Evolutionary conservation across 768 basidiomycete genomes (phyloP).

Genomic region (Hygrophoropsis aurantiaca): DNA sequence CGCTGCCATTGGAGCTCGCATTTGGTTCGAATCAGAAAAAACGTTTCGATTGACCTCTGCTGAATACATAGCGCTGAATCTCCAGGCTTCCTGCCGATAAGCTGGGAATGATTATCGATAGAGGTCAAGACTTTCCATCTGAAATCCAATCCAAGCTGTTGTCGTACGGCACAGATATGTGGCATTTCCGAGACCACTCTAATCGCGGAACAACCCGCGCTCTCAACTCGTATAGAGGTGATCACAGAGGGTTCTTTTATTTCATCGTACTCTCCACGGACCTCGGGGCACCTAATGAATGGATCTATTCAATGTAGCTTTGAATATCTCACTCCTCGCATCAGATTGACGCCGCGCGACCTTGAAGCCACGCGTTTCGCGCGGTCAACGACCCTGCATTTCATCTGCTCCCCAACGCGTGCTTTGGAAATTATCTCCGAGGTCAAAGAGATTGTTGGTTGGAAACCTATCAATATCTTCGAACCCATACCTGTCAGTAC

Average conservation of each 20-base stretch:
- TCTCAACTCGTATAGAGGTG: constrained; percentile 73
- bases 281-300: constrained; percentile 7
- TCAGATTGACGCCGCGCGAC: constrained; percentile 72
- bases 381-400: constrained; percentile 62
- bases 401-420: constrained; percentile 80
- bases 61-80: background rate
- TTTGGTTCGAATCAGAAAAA: constrained; percentile 52
- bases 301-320: constrained; percentile 48
- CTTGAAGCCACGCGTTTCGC: constrained; percentile 53
- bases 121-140: constrained; percentile 72
- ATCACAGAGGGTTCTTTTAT: constrained; percentile 58
- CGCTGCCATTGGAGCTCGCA: constrained; percentile 75
- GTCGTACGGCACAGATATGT: constrained; percentile 71
- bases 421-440: constrained; percentile 68
- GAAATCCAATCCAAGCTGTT: constrained; percentile 54
- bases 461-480: constrained; percentile 71
- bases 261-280: constrained; percentile 2
- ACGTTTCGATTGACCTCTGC: background rate
- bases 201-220: constrained; percentile 65
- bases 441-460: constrained; percentile 48
- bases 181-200: constrained; percentile 67
- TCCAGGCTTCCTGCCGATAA: constrained; percentile 61
- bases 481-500: constrained; percentile 82
- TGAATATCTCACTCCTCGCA: constrained; percentile 71
- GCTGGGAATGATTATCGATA: constrained; percentile 84